A percentile compares a stretch with the other conserved stretches of the same genome.
Evolutionary conservation across 208 protist genomes (phyloP).

Genomic region (Borovskyia barvae): DNA sequence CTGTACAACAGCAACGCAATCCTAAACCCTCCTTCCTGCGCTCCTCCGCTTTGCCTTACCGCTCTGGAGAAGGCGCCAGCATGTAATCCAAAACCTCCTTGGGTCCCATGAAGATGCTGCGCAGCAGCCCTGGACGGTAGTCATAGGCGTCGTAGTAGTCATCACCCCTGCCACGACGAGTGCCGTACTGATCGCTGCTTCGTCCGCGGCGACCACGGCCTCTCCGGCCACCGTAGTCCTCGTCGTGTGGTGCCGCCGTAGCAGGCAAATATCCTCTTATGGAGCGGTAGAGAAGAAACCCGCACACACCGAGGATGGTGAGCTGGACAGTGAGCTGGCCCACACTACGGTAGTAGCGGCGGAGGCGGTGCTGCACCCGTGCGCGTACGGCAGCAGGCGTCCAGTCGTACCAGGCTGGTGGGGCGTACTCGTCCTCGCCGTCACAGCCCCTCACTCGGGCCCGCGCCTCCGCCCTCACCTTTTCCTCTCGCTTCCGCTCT

Average conservation of each 20-base stretch:
- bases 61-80: conserved; percentile 35
- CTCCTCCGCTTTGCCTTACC: neutral
- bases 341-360: conserved; percentile 53
- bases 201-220: neutral
- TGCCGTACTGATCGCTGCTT: conserved; percentile 8
- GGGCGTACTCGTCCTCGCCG: conserved; percentile 29
- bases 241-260: neutral
- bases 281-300: conserved; percentile 45
- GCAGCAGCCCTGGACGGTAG: conserved; percentile 42
- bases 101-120: conserved; percentile 68
- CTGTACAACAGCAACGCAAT: too few relatives aligned
- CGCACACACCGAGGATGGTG: conserved; percentile 37
- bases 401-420: conserved; percentile 83
- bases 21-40: neutral
- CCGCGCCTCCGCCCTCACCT: conserved; percentile 32
- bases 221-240: neutral
- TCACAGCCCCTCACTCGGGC: conserved; percentile 6
- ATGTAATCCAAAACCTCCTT: conserved; percentile 85
- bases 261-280: conserved; percentile 25
- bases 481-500: conserved; percentile 30
- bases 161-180: conserved; percentile 14
- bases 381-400: conserved; percentile 53
- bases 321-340: conserved; percentile 64
- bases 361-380: conserved; percentile 64
- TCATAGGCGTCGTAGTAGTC: conserved; percentile 27